These are phyloP conservation scores for Fraxinus xanthoxyloides DNA, from an alignment of 305 asterid species.

Conservation along the genomic window DNA sequence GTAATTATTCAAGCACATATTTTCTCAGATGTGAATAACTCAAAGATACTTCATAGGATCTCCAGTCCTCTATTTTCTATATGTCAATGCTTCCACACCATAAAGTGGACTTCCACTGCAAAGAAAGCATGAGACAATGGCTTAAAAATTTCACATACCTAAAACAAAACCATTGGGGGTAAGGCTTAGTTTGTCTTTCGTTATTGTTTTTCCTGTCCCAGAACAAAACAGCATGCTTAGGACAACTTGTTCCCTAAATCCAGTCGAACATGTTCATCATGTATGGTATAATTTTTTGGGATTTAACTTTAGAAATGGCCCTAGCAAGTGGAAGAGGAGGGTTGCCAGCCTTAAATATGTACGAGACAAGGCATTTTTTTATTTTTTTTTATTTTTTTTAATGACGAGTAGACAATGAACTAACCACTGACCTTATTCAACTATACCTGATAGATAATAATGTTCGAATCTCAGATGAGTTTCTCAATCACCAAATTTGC, in stretches of 20 bases:
- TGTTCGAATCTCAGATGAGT: background rate
- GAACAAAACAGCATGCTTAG: slow-evolving; percentile 4
- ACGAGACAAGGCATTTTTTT: background rate
- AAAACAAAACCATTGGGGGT: background rate
- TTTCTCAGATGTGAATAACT: background rate
- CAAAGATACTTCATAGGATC: background rate
- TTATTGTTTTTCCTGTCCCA: background rate
- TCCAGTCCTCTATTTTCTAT: background rate
- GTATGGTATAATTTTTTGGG: background rate
- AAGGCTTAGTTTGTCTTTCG: background rate
- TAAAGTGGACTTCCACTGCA: slow-evolving; percentile 3
- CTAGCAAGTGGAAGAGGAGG: slow-evolving; percentile 1
- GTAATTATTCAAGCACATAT: background rate
- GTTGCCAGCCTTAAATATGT: background rate
- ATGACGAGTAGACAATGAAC: background rate
- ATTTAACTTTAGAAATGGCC: background rate
- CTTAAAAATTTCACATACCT: slow-evolving; percentile 3
- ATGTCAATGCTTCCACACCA: background rate
- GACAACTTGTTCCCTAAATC: slow-evolving; percentile 5
- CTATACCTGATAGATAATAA: background rate
- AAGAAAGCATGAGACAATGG: slow-evolving; percentile 8
- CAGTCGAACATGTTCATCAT: slow-evolving; percentile 8
- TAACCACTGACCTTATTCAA: background rate
- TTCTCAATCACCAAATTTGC: background rate
- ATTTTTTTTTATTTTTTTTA: background rate